Percentiles rank a stretch among this genome's conserved stretches.
Evolutionary conservation across 768 basidiomycete genomes (phyloP).

Genomic region (Filobasidium floriforme): DNA sequence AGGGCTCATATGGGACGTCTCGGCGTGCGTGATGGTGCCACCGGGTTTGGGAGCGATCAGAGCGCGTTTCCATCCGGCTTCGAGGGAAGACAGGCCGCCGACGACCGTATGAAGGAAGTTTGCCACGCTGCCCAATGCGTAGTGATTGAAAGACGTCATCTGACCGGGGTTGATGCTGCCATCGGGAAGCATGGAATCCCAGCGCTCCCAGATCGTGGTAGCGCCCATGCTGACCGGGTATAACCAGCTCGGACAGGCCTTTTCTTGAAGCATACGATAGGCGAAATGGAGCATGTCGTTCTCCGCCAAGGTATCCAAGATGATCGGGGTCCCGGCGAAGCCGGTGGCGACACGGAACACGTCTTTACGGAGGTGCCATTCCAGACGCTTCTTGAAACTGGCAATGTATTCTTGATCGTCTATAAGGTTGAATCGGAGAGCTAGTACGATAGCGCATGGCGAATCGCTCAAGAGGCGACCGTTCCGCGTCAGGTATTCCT

Average conservation of each 20-base stretch:
- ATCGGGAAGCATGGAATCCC: slow-evolving; percentile 34
- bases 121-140: slow-evolving; percentile 35
- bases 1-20: slow-evolving; percentile 21
- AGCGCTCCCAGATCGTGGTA: slow-evolving; percentile 38
- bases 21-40: slow-evolving; percentile 32
- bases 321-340: slow-evolving; percentile 40
- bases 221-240: slow-evolving; percentile 31
- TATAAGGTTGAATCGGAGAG: slow-evolving; percentile 33
- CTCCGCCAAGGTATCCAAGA: slow-evolving; percentile 30
- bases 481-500: slow-evolving; percentile 31
- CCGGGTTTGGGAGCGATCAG: slow-evolving; percentile 32
- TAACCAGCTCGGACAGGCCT: slow-evolving; percentile 30
- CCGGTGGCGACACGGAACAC: slow-evolving; percentile 35
- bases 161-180: slow-evolving; percentile 37
- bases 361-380: slow-evolving; percentile 23
- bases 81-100: slow-evolving; percentile 29
- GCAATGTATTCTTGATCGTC: slow-evolving; percentile 2
- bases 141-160: slow-evolving; percentile 42
- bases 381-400: not conserved
- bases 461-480: slow-evolving; percentile 37
- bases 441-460: slow-evolving; percentile 33
- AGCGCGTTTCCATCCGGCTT: slow-evolving; percentile 30
- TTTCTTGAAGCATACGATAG: slow-evolving; percentile 38
- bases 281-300: slow-evolving; percentile 30
- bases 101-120: slow-evolving; percentile 30